Conservation (phyloP, 768 basidiomycete species). For the Goffeauzyma gilvescens region DNA sequence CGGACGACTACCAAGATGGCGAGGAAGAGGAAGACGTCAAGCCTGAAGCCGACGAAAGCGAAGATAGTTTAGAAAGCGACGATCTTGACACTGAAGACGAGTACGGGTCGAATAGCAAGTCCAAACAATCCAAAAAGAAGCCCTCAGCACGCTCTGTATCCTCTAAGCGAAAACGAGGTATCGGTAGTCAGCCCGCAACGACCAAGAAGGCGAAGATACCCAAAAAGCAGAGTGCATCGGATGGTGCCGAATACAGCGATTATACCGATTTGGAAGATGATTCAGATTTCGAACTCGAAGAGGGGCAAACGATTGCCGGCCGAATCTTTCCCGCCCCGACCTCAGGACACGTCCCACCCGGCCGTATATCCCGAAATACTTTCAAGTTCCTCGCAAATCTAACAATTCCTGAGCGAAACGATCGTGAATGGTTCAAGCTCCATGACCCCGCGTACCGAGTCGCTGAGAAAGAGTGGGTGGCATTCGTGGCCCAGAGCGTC, state of each 20-base stretch:
- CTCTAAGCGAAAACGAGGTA: conserved; percentile 5
- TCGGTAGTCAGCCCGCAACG: no score
- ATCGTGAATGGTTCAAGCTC: conserved; percentile 66
- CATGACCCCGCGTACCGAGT: conserved; percentile 62
- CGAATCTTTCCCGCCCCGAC: conserved; percentile 61
- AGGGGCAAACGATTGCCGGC: conserved; percentile 33
- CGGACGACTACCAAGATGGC: conserved; percentile 12
- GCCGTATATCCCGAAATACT: conserved; percentile 69
- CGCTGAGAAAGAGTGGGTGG: conserved; percentile 75
- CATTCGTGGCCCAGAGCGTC: conserved; percentile 56
- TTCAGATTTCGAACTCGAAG: conserved; percentile 26
- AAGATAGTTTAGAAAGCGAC: conserved; percentile 14
- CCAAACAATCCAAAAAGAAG: no score
- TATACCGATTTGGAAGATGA: conserved; percentile 13
- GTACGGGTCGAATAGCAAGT: background rate
- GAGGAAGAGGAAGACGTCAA: conserved; percentile 11
- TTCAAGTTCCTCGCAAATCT: conserved; percentile 56
- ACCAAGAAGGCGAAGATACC: conserved; percentile 9
- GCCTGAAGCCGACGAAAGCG: conserved; percentile 11
- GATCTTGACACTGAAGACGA: conserved; percentile 10
- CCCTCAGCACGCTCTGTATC: no score
- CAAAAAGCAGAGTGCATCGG: conserved; percentile 5
- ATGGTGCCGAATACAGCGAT: conserved; percentile 1
- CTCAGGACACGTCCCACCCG: conserved; percentile 66
- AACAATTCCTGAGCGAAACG: conserved; percentile 57